A percentile compares a stretch with the other conserved stretches of the same genome.
Conservation (phyloP, 768 basidiomycete species). For the Podaxis mareebaensis region DNA sequence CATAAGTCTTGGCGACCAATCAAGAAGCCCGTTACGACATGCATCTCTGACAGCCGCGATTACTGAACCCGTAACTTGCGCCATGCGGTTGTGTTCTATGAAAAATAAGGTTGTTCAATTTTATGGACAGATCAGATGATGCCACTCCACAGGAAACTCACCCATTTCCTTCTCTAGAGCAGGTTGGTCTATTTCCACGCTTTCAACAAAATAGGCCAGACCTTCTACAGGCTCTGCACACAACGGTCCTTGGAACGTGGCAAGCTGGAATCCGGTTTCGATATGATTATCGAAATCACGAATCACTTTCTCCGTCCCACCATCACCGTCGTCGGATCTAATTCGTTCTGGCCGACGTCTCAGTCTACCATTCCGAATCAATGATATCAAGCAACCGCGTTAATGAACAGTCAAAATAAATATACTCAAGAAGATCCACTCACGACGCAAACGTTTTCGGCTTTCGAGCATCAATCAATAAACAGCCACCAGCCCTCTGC, state of each 20-base stretch:
- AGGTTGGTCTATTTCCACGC: slow-evolving; percentile 60
- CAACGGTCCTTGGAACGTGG: slow-evolving; percentile 90
- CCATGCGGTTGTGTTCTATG: slow-evolving; percentile 74
- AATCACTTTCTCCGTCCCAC: slow-evolving; percentile 36
- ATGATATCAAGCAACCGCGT: slow-evolving; percentile 11
- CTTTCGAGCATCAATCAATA: slow-evolving; percentile 76
- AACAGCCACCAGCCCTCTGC: slow-evolving; percentile 79
- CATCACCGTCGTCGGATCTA: slow-evolving; percentile 28
- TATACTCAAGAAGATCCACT: slow-evolving; percentile 29
- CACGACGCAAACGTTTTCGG: slow-evolving; percentile 53
- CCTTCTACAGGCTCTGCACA: slow-evolving; percentile 96
- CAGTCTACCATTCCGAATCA: slow-evolving; percentile 40
- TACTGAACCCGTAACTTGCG: slow-evolving; percentile 87
- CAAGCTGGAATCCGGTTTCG: slow-evolving; percentile 94
- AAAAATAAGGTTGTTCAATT: neutral
- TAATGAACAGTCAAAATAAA: neutral
- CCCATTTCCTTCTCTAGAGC: slow-evolving; percentile 68
- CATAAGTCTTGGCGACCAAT: slow-evolving; percentile 97
- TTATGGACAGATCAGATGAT: neutral
- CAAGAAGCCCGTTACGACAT: slow-evolving; percentile 85
- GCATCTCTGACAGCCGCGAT: slow-evolving; percentile 89
- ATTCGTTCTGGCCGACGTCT: slow-evolving; percentile 48
- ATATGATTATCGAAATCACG: slow-evolving; percentile 77
- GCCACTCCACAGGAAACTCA: slow-evolving; percentile 29
- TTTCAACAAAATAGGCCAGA: slow-evolving; percentile 87